Conservation (phyloP, 352 stramenopile species). For the Hyaloperonospora brassicae region DNA sequence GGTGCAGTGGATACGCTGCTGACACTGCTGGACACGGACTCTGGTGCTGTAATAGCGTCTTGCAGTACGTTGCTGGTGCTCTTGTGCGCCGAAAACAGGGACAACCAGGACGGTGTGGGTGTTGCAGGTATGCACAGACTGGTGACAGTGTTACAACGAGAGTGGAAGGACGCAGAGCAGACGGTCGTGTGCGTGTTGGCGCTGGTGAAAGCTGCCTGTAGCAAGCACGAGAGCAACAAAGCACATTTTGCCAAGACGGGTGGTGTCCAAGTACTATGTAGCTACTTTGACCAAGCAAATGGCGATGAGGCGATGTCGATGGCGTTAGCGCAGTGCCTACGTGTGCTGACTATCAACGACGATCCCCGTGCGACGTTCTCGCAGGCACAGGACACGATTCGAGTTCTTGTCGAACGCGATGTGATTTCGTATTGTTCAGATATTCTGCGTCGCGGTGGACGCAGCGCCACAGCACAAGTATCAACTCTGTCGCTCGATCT, state of each 20-base stretch:
- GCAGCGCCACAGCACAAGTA: slow-evolving; percentile 1
- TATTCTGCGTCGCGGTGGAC: slow-evolving; percentile 21
- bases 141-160: slow-evolving; percentile 14
- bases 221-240: slow-evolving; percentile 69
- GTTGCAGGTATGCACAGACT: slow-evolving; percentile 33
- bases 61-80: slow-evolving; percentile 24
- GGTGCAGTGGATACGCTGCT: slow-evolving; percentile 44
- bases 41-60: slow-evolving; percentile 6
- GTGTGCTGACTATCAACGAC: slow-evolving; percentile 63
- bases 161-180: slow-evolving; percentile 6
- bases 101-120: slow-evolving; percentile 64
- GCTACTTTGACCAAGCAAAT: slow-evolving; percentile 24
- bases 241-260: slow-evolving; percentile 41
- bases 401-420: slow-evolving; percentile 41
- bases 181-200: slow-evolving; percentile 23
- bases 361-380: slow-evolving; percentile 58
- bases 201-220: slow-evolving; percentile 35
- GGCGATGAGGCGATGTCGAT: slow-evolving; percentile 36
- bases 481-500: slow-evolving; percentile 32
- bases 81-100: slow-evolving; percentile 37
- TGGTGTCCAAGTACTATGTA: slow-evolving; percentile 36
- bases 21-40: slow-evolving; percentile 22
- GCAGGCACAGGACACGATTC: slow-evolving; percentile 63
- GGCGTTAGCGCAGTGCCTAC: slow-evolving; percentile 42
- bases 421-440: slow-evolving; percentile 47